Base-by-base conservation (phyloP, 371 early-diverging fungal genomes). In the Rhizopus delemar region DNA sequence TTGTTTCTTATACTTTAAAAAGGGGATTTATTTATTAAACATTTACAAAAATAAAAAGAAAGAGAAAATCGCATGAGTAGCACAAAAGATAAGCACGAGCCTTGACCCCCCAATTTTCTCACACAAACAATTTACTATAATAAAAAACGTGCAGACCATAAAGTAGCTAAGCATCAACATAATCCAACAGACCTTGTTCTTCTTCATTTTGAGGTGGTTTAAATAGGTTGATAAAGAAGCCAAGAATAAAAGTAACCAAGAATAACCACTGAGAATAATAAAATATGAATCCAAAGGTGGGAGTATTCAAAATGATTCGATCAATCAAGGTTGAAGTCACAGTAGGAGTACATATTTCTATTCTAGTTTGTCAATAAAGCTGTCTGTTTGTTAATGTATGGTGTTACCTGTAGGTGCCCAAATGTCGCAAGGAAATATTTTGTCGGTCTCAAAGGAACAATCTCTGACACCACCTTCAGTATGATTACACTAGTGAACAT, bases 301-400 rank as follows among this genome's bases (percentile, higher is more conserved):
- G 89, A 28, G 79, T 78, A 28, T 75, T 80, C 33, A 83, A 56
- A n/a, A 71, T 65, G 45, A 86, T 78, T 28, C 78, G 80, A 61
- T 81, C 63, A 56, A 86, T 68, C 57, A 83, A 55, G 6, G 72
- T 70, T 0, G 89, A 86, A 11, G 83, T 69, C 6, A 78, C 74
- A 0, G 89, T 86, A 0, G 87, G 87, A 9, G 87, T 86, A 58
- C 89, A 88, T 36, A 86, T 75, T 8, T 76, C 82, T 62, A 60
- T 13, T 32, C 36, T 32, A 22, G 22, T 22, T 22, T 22, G 22
- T 22, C 22, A 22, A 22, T 22, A 22, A 22, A 22, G 22, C 22
- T 22, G 22, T 22, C 22, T 22, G 22, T 22, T 22, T 22, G 22
- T 22, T 22, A 22, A 22, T 22, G 2, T 22, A 22, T 22, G 1